Conservation (phyloP, 2,329 filamentous ascomycete genomes). For the Blastomyces gilchristii region DNA sequence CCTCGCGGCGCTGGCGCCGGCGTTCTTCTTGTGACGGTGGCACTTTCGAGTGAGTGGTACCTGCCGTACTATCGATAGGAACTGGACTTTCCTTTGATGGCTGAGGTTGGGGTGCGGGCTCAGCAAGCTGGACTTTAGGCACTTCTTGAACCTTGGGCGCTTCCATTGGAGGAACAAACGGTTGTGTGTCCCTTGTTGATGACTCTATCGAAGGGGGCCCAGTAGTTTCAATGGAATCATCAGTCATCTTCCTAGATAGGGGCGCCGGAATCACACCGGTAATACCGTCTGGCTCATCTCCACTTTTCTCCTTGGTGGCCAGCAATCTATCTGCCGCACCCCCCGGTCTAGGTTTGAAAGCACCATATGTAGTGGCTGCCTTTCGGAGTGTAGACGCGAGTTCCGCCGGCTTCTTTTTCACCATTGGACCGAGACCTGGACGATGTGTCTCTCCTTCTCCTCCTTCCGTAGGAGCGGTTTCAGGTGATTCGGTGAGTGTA, state of each 20-base stretch:
- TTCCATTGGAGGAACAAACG: conserved; percentile 15
- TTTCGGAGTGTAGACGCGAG: conserved; percentile 70
- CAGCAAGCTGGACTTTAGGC: conserved; percentile 33
- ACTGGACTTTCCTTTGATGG: conserved; percentile 19
- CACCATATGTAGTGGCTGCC: conserved; percentile 59
- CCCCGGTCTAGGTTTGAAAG: conserved; percentile 79
- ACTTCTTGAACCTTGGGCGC: conserved; percentile 9
- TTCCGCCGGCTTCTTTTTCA: conserved; percentile 66
- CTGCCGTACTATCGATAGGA: conserved; percentile 20
- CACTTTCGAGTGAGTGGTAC: conserved; percentile 26
- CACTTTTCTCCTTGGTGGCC: conserved; percentile 46
- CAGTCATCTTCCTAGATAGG: conserved; percentile 33
- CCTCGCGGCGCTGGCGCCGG: conserved; percentile 53
- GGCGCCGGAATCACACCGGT: conserved; percentile 79
- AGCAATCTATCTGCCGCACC: conserved; percentile 73
- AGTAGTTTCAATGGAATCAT: conserved; percentile 29
- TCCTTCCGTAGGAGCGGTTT: conserved; percentile 38
- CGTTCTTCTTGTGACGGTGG: conserved; percentile 42
- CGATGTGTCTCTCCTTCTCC: conserved; percentile 44
- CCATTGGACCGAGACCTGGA: conserved; percentile 84
- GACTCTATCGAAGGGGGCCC: conserved; percentile 22
- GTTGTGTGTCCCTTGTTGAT: conserved; percentile 23
- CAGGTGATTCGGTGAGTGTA: conserved; percentile 10
- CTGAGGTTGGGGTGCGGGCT: conserved; percentile 23
- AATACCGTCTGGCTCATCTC: conserved; percentile 74